Percentiles rank a stretch among this genome's conserved stretches.
phyloP scores from a whole-genome alignment of 2,329 filamentous ascomycete genomes.

The Penicillium sp. region DNA sequence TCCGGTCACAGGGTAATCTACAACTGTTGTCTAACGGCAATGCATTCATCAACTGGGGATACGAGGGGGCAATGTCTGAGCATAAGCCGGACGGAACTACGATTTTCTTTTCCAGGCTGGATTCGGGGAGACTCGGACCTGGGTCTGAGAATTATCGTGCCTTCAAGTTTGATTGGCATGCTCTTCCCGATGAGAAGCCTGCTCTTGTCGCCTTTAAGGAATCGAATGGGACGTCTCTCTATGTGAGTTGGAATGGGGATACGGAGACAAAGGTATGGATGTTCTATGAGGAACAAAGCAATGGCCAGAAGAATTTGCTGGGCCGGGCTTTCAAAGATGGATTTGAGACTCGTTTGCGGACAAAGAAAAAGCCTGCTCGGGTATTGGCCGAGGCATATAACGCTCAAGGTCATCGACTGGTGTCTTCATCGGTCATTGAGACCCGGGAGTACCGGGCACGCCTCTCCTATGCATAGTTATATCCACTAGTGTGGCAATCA shows the following conservation, averaged over 20 bases:
- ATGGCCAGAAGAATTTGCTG: too few relatives aligned
- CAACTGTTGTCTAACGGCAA: conserved; percentile 12
- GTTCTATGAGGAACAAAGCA: too few relatives aligned
- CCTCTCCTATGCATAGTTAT: neutral
- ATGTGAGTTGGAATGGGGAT: too few relatives aligned
- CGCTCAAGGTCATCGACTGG: conserved; percentile 1
- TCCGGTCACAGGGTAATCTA: conserved; percentile 11
- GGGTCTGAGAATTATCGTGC: conserved; percentile 13
- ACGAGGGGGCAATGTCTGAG: conserved; percentile 10
- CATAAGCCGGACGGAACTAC: conserved; percentile 11
- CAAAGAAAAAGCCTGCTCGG: conserved; percentile 11
- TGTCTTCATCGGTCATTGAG: neutral
- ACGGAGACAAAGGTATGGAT: too few relatives aligned
- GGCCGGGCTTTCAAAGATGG: too few relatives aligned
- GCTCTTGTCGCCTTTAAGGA: conserved; percentile 8
- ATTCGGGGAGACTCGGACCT: conserved; percentile 8
- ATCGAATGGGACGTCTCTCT: too few relatives aligned
- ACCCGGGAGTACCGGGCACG: neutral
- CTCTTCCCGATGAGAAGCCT: conserved; percentile 5
- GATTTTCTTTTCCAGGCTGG: conserved; percentile 8
- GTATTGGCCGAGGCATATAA: conserved; percentile 8
- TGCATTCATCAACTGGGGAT: conserved; percentile 14
- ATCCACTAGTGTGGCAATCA: neutral
- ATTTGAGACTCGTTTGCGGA: neutral
- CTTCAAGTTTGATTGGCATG: conserved; percentile 16